Conservation (phyloP, 768 basidiomycete genomes). For the Dentipellis sp. region DNA sequence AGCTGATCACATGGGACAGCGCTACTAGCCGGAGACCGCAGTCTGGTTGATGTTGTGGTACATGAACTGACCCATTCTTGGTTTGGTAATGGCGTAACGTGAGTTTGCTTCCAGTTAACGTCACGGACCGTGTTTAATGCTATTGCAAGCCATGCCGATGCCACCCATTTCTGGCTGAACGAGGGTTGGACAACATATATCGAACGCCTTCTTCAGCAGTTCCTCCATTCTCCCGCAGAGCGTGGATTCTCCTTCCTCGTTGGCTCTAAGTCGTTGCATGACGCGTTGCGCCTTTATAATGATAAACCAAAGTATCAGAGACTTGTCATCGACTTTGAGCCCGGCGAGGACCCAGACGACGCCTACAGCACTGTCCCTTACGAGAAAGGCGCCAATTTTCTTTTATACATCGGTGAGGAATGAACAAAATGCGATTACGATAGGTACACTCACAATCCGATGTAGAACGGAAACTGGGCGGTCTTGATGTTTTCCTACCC, state of each 20-base stretch:
- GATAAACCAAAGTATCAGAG: conserved; percentile 67
- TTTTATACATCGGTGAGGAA: conserved; percentile 67
- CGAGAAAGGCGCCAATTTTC: conserved; percentile 83
- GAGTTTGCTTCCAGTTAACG: conserved; percentile 11
- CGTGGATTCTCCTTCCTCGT: conserved; percentile 77
- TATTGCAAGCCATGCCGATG: conserved; percentile 47
- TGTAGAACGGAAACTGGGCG: conserved; percentile 65
- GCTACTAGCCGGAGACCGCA: conserved; percentile 78
- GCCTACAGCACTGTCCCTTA: conserved; percentile 74
- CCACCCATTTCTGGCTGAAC: conserved; percentile 83
- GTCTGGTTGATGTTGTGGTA: conserved; percentile 81
- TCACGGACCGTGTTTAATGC: neutral
- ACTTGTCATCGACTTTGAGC: conserved; percentile 65
- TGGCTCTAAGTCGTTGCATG: conserved; percentile 62
- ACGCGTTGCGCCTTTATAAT: conserved; percentile 55
- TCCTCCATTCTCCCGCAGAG: conserved; percentile 62
- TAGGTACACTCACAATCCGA: neutral
- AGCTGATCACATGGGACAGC: conserved; percentile 30
- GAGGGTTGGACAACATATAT: conserved; percentile 94
- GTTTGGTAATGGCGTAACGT: conserved; percentile 91
- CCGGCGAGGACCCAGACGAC: conserved; percentile 71
- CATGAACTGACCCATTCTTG: conserved; percentile 84
- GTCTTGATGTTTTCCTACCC: conserved; percentile 74
- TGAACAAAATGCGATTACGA: neutral
- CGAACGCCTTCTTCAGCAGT: conserved; percentile 69